Conservation (phyloP, 2,329 filamentous ascomycete species). For the Stagonosporopsis tanaceti region DNA sequence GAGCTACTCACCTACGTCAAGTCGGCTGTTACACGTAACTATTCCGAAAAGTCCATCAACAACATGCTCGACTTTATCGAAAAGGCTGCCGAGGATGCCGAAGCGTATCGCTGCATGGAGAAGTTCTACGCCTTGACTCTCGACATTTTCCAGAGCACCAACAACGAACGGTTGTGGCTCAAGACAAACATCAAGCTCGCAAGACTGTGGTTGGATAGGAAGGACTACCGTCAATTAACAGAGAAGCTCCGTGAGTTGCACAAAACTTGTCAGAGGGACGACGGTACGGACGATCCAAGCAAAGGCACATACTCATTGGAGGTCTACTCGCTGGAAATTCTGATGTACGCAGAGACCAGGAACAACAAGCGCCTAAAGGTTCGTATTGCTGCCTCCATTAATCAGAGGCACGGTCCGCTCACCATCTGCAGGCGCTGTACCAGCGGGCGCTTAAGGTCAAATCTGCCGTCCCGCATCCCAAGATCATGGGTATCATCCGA, state of each 20-base stretch:
- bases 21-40: constrained; percentile 94
- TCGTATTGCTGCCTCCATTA: constrained; percentile 29
- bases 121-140: constrained; percentile 94
- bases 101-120: constrained; percentile 84
- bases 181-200: constrained; percentile 98
- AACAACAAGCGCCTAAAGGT: constrained; percentile 97
- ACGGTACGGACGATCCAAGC: constrained; percentile 88
- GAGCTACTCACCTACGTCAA: constrained; percentile 98
- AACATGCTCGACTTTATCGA: constrained; percentile 99
- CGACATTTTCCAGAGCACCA: constrained; percentile 93
- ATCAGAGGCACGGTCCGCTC: constrained; percentile 32
- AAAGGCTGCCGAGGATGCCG: constrained; percentile 78
- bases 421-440: constrained; percentile 70
- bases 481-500: constrained; percentile 98
- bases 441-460: constrained; percentile 89
- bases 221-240: constrained; percentile 80
- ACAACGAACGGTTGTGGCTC: constrained; percentile 95
- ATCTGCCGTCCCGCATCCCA: constrained; percentile 97
- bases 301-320: constrained; percentile 97
- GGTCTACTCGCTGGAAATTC: constrained; percentile 95
- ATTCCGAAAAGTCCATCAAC: constrained; percentile 99
- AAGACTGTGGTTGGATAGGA: constrained; percentile 87
- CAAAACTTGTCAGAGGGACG: constrained; percentile 83
- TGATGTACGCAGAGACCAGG: constrained; percentile 96
- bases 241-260: constrained; percentile 90